Base-by-base conservation (phyloP, 2,329 filamentous ascomycete genomes). In the Aaosphaeria pasadenensis region DNA sequence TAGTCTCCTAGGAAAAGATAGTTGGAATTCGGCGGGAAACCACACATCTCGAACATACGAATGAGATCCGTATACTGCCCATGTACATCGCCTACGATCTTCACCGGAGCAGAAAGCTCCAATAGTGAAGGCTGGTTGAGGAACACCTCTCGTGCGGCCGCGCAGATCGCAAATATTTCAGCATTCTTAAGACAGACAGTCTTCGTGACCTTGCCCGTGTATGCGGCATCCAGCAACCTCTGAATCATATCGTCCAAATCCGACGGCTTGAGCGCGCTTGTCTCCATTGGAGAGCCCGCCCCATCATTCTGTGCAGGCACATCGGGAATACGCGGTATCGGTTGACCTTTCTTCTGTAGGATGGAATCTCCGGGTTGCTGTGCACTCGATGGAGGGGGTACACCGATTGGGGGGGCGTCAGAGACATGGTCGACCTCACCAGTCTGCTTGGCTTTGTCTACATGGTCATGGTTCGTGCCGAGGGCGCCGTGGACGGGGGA, bases 211-310 rank as follows among this genome's bases (percentile, higher is more conserved):
- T 99, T 99, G 56, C 91, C 91, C 40, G 91, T 88, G 67, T 99
- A 99, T 9, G 89, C 94, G 7, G 94, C 92, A 71, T 99, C 94
- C 46, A 99, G 77, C 39, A 99, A 81, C 39, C 94, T 85, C 62
- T 91, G 91, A 67, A 99, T 99, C 79, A 95, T 96, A 66, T 99
- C 94, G 66, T 99, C 94, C 30, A 99, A 78, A 67, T 99, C 94
- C 58, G 94, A 89, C 33, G 91, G 84, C 71, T 96, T 96, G 63
- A 97, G 83, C 24, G 95, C 89, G 47, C 88, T 85, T 80, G 97
- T 95, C 53, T 89, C 88, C 72, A 96, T 88, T 9, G 79, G 77
- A 4, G 80, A 81, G 1, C 63, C 66, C 31, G 73, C 68, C n/a
- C 69, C 69, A 42, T 85, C 82, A 24, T 78, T 76, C 39, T 70